Evolutionary conservation across 116 monocot genomes (phyloP).

Genomic region (Cymodocea nodosa): DNA sequence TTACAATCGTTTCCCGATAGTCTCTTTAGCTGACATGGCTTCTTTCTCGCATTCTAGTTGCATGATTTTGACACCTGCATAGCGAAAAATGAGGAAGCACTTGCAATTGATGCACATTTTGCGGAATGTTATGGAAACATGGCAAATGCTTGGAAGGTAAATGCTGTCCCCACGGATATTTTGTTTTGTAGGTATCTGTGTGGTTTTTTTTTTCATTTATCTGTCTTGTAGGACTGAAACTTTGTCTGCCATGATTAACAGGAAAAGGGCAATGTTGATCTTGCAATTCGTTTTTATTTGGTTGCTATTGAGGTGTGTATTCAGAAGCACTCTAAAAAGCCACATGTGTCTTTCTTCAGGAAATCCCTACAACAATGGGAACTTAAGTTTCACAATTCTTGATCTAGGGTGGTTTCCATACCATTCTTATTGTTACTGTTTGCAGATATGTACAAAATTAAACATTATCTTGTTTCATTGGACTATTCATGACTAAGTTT

Average conservation of each 20-base stretch:
- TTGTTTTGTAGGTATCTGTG: background rate
- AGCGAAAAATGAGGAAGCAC: conserved; percentile 82
- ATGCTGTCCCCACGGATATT: background rate
- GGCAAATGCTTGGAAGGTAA: conserved; percentile 99
- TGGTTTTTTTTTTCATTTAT: background rate
- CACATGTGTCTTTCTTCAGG: too few relatives aligned
- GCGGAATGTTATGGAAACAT: conserved; percentile 96
- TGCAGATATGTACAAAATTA: too few relatives aligned
- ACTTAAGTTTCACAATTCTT: too few relatives aligned
- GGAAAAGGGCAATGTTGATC: conserved; percentile 90
- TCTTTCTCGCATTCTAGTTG: conserved; percentile 25
- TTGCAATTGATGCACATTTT: conserved; percentile 66
- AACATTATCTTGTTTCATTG: too few relatives aligned
- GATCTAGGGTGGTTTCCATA: too few relatives aligned
- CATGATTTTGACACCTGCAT: conserved; percentile 94
- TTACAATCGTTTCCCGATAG: background rate
- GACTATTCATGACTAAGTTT: too few relatives aligned
- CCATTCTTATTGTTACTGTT: too few relatives aligned
- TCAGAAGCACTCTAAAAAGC: background rate
- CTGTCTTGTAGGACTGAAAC: background rate
- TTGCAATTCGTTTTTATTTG: conserved; percentile 76
- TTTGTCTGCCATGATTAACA: conserved; percentile 8
- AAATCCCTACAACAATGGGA: too few relatives aligned
- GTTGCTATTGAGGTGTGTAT: conserved; percentile 66
- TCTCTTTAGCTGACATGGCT: background rate